Base-by-base conservation (phyloP, 345 rosid genomes). In the Crucihimalaya himalaica region DNA sequence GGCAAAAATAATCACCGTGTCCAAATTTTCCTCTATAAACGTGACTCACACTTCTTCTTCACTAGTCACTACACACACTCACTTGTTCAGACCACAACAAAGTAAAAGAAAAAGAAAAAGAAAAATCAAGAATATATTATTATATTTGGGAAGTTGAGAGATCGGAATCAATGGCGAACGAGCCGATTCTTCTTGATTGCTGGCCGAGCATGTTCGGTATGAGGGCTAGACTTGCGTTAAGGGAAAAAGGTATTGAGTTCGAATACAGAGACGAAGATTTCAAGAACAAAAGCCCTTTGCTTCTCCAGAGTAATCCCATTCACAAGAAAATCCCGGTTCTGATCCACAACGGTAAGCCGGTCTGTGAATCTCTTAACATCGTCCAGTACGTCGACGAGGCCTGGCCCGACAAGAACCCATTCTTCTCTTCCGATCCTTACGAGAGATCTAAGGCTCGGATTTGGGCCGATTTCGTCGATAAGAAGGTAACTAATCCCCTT, bases 381-480 rank as follows among this genome's bases (percentile, higher is more conserved):
- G 62, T 74, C 5, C 16, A 67, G 13, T 74, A 67, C 54, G 40
- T 74, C 8, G 78, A 74, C 42, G 73, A 74, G 62, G 78, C 58
- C 5, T 74, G 78, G 78, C 28, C 78, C 2, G 63, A 59, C n/a
- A 74, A 74, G 63, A 74, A 59, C 73, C 73, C 78, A 15, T 67
- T 74, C 68, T 70, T 74, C 47, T 73, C 78, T 67, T 67, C 73
- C 0, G 73, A 74, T 67, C 78, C 73, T 50, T 67, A 74, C 29
- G 68, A 58, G 39, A 74, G 63, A 13, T 53, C 78, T 59, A 63
- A 67, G 7, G 78, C 78, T 59, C 35, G 73, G 1, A 67, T 74
- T 20, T 74, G 73, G 78, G 68, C 57, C 5, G 73, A 74, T 67
- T 74, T 59, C 55, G 57, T 74, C 21, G 78, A 74, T 55, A 74